phyloP scores from a whole-genome alignment of 192 early-diverging fungal genomes.

The Podila clonocystis region DNA sequence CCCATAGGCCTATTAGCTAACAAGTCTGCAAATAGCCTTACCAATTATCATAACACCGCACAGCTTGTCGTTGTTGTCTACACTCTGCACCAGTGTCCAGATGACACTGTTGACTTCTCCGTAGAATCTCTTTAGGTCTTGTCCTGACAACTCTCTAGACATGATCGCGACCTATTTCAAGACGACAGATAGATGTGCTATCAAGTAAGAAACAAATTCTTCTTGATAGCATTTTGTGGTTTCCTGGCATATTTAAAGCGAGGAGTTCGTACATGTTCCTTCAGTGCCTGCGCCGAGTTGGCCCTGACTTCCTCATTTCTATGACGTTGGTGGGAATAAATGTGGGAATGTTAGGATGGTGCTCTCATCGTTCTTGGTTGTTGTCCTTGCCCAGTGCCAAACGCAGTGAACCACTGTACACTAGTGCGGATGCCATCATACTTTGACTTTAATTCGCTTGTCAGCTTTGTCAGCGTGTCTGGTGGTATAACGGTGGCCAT shows the following conservation, averaged over 20 bases:
- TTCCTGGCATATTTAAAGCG: too few relatives aligned
- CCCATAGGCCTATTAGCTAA: not conserved
- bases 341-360: not conserved
- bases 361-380: too few relatives aligned
- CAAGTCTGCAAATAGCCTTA: slow-evolving; percentile 25
- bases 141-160: slow-evolving; percentile 75
- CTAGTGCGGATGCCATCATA: slow-evolving; percentile 17
- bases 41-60: slow-evolving; percentile 86
- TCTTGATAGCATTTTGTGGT: not conserved
- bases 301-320: slow-evolving; percentile 72
- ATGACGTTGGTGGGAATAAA: not conserved
- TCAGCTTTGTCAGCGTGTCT: slow-evolving; percentile 36
- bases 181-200: not conserved
- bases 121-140: slow-evolving; percentile 77
- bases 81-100: slow-evolving; percentile 81
- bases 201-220: not conserved
- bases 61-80: slow-evolving; percentile 80
- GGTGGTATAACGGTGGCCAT: slow-evolving; percentile 39
- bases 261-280: slow-evolving; percentile 65
- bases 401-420: too few relatives aligned
- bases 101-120: slow-evolving; percentile 84
- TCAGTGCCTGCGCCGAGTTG: slow-evolving; percentile 67
- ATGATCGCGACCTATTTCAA: slow-evolving; percentile 30
- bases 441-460: slow-evolving; percentile 63
- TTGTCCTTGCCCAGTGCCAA: too few relatives aligned